Evolutionary conservation across 2,329 filamentous ascomycete genomes (phyloP).

Genomic region (Colletotrichum sp.): DNA sequence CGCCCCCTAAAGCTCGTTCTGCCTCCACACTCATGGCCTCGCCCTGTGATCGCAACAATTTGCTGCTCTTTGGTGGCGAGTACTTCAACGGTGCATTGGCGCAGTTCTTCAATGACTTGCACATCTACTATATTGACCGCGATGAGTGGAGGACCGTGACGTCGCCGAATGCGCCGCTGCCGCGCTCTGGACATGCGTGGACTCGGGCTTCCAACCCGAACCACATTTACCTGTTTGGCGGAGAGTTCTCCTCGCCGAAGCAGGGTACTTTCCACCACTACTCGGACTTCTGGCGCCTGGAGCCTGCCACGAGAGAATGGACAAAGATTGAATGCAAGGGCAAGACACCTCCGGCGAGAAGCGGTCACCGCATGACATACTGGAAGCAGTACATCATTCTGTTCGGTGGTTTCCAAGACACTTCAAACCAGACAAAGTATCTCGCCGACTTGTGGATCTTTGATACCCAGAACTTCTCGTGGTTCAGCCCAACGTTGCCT

Average conservation of each 20-base stretch:
- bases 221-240: slow-evolving; percentile 90
- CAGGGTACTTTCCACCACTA: slow-evolving; percentile 99
- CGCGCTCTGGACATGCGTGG: slow-evolving; percentile 93
- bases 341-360: slow-evolving; percentile 81
- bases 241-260: slow-evolving; percentile 95
- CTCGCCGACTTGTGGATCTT: slow-evolving; percentile 94
- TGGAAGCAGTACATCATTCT: slow-evolving; percentile 97
- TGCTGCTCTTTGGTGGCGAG: slow-evolving; percentile 93
- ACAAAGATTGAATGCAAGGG: slow-evolving; percentile 82
- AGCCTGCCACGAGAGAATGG: slow-evolving; percentile 88
- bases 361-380: slow-evolving; percentile 94
- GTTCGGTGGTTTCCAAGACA: slow-evolving; percentile 97
- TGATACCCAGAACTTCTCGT: slow-evolving; percentile 85
- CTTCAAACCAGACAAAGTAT: slow-evolving; percentile 93
- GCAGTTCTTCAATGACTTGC: slow-evolving; percentile 70
- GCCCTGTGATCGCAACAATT: slow-evolving; percentile 83
- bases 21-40: slow-evolving; percentile 85
- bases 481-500: slow-evolving; percentile 79
- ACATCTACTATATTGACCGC: slow-evolving; percentile 77
- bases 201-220: slow-evolving; percentile 85
- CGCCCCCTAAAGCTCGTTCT: slow-evolving; percentile 77
- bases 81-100: slow-evolving; percentile 93
- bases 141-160: slow-evolving; percentile 93
- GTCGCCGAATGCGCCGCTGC: slow-evolving; percentile 88
- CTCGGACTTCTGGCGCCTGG: slow-evolving; percentile 96